Conservation (phyloP, 1,284 basidiomycete species). For the Ceratobasidium sp. region DNA sequence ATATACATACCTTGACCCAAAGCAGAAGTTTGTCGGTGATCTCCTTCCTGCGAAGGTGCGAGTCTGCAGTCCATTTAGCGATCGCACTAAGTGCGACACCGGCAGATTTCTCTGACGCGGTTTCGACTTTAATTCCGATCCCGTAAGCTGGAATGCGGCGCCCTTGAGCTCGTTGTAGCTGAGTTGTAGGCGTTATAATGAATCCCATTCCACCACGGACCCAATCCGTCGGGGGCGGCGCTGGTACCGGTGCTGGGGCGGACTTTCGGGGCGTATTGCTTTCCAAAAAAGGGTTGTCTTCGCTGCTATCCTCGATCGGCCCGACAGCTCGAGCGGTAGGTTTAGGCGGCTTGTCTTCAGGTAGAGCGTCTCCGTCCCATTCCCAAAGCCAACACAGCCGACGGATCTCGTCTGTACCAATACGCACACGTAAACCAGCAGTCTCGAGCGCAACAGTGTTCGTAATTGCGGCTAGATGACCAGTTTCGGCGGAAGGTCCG, state of each 20-base stretch:
- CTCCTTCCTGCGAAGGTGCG: slow-evolving; percentile 64
- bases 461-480: slow-evolving; percentile 50
- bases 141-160: slow-evolving; percentile 79
- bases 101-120: slow-evolving; percentile 70
- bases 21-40: slow-evolving; percentile 65
- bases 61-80: slow-evolving; percentile 77
- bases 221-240: slow-evolving; percentile 64
- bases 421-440: slow-evolving; percentile 59
- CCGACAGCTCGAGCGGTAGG: slow-evolving; percentile 21
- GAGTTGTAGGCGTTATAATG: slow-evolving; percentile 70
- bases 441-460: slow-evolving; percentile 62
- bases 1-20: slow-evolving; percentile 66
- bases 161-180: slow-evolving; percentile 67
- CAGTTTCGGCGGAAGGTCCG: slow-evolving; percentile 63
- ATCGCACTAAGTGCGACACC: slow-evolving; percentile 82
- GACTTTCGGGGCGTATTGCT: slow-evolving; percentile 45
- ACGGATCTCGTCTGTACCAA: slow-evolving; percentile 69
- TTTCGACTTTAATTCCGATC: slow-evolving; percentile 82
- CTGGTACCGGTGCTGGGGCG: slow-evolving; percentile 46
- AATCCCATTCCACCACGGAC: slow-evolving; percentile 77
- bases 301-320: slow-evolving; percentile 46
- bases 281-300: slow-evolving; percentile 76
- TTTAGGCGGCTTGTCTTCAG: slow-evolving; percentile 40
- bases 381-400: slow-evolving; percentile 88
- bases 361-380: slow-evolving; percentile 67